Percentiles rank a stretch among this genome's conserved stretches.
These are phyloP conservation scores for Cryptococcus sp. DNA, from an alignment of 1,284 basidiomycete species.

Conservation along the genomic window DNA sequence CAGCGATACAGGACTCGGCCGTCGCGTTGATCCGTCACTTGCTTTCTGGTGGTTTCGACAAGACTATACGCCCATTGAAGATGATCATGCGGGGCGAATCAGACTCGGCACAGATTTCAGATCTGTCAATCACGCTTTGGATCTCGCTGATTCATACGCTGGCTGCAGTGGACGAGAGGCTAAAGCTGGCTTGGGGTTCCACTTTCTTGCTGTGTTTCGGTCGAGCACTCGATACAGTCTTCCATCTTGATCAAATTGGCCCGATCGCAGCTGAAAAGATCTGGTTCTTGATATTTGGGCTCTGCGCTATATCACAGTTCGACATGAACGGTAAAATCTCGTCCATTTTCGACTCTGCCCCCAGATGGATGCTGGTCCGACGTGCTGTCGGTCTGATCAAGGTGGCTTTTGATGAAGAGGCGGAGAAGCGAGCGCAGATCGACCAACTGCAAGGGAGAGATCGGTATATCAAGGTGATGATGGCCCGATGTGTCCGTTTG, in stretches of 20 bases:
- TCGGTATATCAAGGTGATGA: constrained; percentile 70
- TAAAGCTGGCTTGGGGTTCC: constrained; percentile 32
- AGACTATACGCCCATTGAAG: constrained; percentile 55
- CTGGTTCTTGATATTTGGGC: constrained; percentile 70
- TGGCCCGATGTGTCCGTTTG: constrained; percentile 72
- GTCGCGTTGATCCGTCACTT: constrained; percentile 59
- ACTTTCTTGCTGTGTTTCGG: constrained; percentile 53
- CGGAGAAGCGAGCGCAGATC: constrained; percentile 56
- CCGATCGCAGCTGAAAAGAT: constrained; percentile 66
- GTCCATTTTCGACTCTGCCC: constrained; percentile 54
- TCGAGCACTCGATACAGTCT: constrained; percentile 40
- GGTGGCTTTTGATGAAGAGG: constrained; percentile 59
- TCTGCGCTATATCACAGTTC: constrained; percentile 79
- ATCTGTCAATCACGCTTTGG: constrained; percentile 70
- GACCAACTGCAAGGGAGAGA: constrained; percentile 66
- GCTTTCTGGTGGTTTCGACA: constrained; percentile 60
- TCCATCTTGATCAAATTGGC: constrained; percentile 35
- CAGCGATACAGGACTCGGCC: constrained; percentile 11
- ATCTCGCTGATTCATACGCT: constrained; percentile 67
- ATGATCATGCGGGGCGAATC: constrained; percentile 47
- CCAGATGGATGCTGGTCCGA: constrained; percentile 69
- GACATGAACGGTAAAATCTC: constrained; percentile 61
- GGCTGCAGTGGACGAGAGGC: constrained; percentile 16
- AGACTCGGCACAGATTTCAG: constrained; percentile 50
- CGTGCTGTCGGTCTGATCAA: constrained; percentile 64